Evolutionary conservation across 2,329 filamentous ascomycete species (phyloP), one percentile per base, ranked within the genome.

Genomic region (Ophidiomyces ophidiicola): DNA sequence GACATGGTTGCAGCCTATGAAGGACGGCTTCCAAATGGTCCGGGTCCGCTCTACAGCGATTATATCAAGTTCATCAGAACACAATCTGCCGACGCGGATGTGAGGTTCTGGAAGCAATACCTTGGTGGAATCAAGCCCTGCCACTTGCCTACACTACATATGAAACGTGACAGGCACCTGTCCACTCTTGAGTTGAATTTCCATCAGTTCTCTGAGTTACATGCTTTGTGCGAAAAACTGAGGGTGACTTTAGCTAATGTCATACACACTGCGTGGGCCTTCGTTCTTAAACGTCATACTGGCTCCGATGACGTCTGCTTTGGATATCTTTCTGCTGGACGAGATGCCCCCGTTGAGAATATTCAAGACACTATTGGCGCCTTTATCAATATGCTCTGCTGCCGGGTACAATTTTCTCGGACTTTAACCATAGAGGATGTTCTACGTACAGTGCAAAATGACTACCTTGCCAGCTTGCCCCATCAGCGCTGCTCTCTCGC

Each of bases 331-430:
- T 45, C 48, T 2, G 54, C 55, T 7, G 54, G 55, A 5, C 42
- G 57, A 36, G 61, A 67, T 39, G 48, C 58, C 12, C 56, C 59
- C 1, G 46, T 67, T 5, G 42, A 55, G 5, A 54, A 53, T 3
- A 56, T 66, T n/a, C 49, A 63, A 28, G 52, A 56, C 12, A 56
- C 58, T 3, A 55, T 65, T 28, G 64, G 64, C 1, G 55, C 63
- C 3, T 62, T 64, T 40, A 61, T 67, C 42, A 64, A 62, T 41
- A 66, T 65, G 46, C 48, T 58, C 6, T 50, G 47, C 7, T 56
- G 47, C 32, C 47, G 46, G 15, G 36, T 49, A 14, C 32, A 35
- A 32, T 44, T 49, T 25, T 34, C 31, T 19, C 31, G 26, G 4
- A 21, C 28, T 20, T 33, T 21, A 21, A 31, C 42, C 4, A 25